These are phyloP conservation scores for Microglena sp. DNA, from an alignment of 139 green algal genomes.

Conservation along the genomic window DNA sequence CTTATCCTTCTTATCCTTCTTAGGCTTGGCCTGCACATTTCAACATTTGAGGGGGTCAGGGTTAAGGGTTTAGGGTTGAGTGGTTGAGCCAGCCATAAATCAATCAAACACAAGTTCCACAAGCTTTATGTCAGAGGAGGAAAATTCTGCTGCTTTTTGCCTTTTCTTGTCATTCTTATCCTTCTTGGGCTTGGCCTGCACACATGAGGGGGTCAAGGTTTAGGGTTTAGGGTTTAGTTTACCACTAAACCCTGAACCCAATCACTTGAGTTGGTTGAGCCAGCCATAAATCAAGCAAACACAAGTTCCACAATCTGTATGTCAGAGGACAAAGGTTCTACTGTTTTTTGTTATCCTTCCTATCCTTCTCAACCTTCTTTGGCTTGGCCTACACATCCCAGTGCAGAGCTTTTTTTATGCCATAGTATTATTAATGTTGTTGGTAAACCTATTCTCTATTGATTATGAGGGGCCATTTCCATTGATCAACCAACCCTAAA, in stretches of 20 bases:
- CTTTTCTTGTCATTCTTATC: constrained; percentile 19
- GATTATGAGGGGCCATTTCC: too few relatives aligned
- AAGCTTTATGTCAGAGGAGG: background rate
- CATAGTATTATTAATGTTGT: too few relatives aligned
- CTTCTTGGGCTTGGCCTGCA: too few relatives aligned
- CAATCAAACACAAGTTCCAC: background rate
- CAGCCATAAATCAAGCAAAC: background rate
- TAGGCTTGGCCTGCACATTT: background rate
- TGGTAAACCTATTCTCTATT: too few relatives aligned
- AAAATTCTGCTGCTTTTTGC: background rate
- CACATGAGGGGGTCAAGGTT: too few relatives aligned
- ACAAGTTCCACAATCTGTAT: background rate
- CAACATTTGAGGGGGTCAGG: background rate
- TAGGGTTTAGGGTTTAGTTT: too few relatives aligned
- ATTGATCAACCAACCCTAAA: too few relatives aligned
- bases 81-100: background rate
- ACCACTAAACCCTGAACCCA: background rate
- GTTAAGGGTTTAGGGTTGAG: too few relatives aligned
- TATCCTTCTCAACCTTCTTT: constrained; percentile 12
- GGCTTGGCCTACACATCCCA: background rate
- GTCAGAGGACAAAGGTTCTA: background rate
- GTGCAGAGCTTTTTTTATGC: too few relatives aligned
- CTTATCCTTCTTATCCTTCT: constrained; percentile 9
- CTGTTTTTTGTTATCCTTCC: background rate
- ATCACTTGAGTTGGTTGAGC: background rate